Conservation (phyloP, 306 rosid species). For the Abrus pulchellus region DNA sequence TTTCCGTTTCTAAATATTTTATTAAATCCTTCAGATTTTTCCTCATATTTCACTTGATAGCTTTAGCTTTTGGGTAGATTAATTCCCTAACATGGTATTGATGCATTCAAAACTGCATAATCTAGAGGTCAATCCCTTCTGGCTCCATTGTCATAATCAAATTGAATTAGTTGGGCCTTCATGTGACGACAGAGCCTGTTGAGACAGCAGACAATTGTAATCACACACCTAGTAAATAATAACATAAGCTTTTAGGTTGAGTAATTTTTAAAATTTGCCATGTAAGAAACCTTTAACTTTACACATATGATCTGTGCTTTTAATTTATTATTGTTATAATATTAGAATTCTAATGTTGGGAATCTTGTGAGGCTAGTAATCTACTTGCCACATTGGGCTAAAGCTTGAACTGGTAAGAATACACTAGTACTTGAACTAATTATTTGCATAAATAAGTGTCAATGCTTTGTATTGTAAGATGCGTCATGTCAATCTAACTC, state of each 20-base stretch:
- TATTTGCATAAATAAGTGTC: background rate
- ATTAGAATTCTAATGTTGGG: constrained; percentile 20
- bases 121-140: constrained; percentile 1
- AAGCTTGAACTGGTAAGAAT: background rate
- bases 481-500: background rate
- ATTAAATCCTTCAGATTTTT: background rate
- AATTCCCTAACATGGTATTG: background rate
- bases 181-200: background rate
- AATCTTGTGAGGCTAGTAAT: constrained; percentile 32
- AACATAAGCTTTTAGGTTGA: constrained; percentile 18
- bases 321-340: background rate
- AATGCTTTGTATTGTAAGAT: background rate
- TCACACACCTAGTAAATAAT: background rate
- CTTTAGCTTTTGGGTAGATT: background rate
- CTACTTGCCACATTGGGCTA: background rate
- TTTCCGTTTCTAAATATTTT: background rate
- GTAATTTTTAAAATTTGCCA: background rate
- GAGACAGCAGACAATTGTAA: constrained; percentile 6
- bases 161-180: constrained; percentile 8
- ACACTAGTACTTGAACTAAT: background rate
- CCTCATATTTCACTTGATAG: background rate
- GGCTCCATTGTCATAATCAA: constrained; percentile 6
- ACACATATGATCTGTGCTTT: background rate
- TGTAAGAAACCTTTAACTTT: background rate
- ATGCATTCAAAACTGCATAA: background rate